A percentile compares a stretch with the other conserved stretches of the same genome.
Evolutionary conservation across 345 rosid genomes (phyloP).

Genomic region (Crucihimalaya himalaica): DNA sequence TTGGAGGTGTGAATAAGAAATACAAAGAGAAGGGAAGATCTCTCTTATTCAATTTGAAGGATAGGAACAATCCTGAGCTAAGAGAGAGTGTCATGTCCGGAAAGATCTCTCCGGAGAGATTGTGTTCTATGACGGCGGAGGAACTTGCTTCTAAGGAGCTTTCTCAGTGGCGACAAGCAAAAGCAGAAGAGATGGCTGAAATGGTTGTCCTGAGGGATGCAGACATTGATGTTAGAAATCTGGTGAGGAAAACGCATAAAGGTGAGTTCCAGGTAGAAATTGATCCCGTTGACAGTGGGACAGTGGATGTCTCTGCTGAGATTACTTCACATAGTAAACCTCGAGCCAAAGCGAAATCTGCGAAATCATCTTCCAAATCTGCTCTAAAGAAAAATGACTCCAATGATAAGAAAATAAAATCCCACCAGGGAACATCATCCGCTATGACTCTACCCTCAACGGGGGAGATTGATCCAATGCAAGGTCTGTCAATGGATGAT

Average conservation of each 20-base stretch:
- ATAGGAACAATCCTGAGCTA: constrained; percentile 88
- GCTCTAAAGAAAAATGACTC: constrained; percentile 40
- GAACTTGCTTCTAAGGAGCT: constrained; percentile 98
- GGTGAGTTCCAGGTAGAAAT: constrained; percentile 93
- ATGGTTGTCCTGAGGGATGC: constrained; percentile 87
- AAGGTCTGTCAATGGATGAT: constrained; percentile 74
- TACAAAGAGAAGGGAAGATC: constrained; percentile 96
- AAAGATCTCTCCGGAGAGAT: constrained; percentile 66
- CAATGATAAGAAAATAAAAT: constrained; percentile 43
- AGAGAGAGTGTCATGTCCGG: constrained; percentile 83
- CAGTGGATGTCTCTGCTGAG: constrained; percentile 68
- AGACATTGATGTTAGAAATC: constrained; percentile 70
- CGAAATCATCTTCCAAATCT: constrained; percentile 34
- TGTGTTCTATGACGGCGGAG: constrained; percentile 94
- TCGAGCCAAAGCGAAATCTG: constrained; percentile 28
- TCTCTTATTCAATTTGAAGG: constrained; percentile 87
- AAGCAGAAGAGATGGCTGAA: constrained; percentile 92
- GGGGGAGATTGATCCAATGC: constrained; percentile 52
- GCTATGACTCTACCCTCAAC: constrained; percentile 63
- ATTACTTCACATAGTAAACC: constrained; percentile 40
- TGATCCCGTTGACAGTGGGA: constrained; percentile 57
- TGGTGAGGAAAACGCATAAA: constrained; percentile 96
- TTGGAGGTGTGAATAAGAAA: constrained; percentile 95
- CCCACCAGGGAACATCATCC: constrained; percentile 39
- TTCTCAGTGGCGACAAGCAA: constrained; percentile 94